Evolutionary conservation across 2,329 filamentous ascomycete genomes (phyloP).

Genomic region (Fusarium redolens): DNA sequence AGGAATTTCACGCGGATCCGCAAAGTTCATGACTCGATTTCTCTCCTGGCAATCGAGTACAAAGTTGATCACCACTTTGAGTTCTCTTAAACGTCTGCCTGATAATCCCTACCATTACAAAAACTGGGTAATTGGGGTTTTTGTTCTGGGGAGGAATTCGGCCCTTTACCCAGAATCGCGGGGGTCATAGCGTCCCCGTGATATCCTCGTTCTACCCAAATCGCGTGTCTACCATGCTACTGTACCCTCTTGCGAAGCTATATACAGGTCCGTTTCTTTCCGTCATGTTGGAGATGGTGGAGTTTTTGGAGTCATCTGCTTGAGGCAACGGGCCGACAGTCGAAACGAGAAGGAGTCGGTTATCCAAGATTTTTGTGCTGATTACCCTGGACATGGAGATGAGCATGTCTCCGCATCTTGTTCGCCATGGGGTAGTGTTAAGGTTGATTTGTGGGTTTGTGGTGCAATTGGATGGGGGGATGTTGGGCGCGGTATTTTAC

Average conservation of each 20-base stretch:
- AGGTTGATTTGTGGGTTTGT: constrained; percentile 29
- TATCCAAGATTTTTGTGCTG: not conserved
- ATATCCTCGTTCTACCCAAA: constrained; percentile 18
- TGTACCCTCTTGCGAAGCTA: not conserved
- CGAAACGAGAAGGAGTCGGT: not conserved
- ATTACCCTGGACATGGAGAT: not conserved
- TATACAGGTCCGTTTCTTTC: constrained; percentile 16
- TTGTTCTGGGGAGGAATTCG: constrained; percentile 21
- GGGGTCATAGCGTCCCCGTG: constrained; percentile 29
- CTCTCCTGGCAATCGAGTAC: not conserved
- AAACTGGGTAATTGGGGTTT: not conserved
- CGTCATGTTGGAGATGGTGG: constrained; percentile 5
- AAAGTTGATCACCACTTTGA: not conserved
- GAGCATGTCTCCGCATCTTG: constrained; percentile 4
- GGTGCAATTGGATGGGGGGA: not conserved
- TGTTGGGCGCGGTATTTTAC: not conserved
- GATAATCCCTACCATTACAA: not conserved
- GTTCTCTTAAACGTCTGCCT: constrained; percentile 12
- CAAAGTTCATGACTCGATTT: not conserved
- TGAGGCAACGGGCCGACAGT: constrained; percentile 12
- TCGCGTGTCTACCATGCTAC: constrained; percentile 4
- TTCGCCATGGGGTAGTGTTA: constrained; percentile 7
- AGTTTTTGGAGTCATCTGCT: constrained; percentile 21
- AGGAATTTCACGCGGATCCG: not conserved
- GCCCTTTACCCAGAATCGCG: constrained; percentile 34